Base-by-base conservation (phyloP, 768 basidiomycete genomes). In the Phanerodontia chrysosporium region DNA sequence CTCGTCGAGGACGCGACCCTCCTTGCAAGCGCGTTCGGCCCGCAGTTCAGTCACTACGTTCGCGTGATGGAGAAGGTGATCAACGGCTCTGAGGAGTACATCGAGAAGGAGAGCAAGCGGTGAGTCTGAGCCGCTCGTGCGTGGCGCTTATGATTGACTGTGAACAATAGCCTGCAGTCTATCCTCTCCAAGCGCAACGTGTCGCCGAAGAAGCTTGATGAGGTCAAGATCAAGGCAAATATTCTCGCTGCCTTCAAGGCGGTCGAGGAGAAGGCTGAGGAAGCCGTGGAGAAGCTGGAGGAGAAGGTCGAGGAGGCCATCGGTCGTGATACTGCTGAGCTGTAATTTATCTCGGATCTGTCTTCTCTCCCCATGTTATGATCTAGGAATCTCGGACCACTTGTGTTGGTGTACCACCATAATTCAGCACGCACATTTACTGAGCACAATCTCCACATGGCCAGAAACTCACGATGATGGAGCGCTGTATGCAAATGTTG, bases 221-320 rank as follows among this genome's bases (percentile, higher is more conserved):
- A 98, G 76, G 86, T 98, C 69, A 90, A 92, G 74, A 82, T 90
- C 71, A 98, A 96, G 77, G 80, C 84, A 55, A 98, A 98, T 76
- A 83, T 98, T 65, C 81, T 94, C 49, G 71, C 74, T 16, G 83
- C 89, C 0, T 92, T 93, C 58, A 68, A 69, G 28, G 68, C 56
- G 9, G 64, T 75, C 54, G 72, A 74, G 61, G 66, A 63, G 12
- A 61, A 64, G 62, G 67, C 56, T 27, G 65, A 70, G 65, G 69
- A 72, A 46, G 55, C 28, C 62, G 62, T 68, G 29, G 72, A 74
- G 61, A 74, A 71, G 48, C 57, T 44, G 61, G 61, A 69, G 32
- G 72, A 74, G 62, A 74, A 80, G 62, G 70, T 68, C 8, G 73
- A 73, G 63, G 75, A 62, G 61, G 74, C 29, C 53, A 45, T 62